A percentile compares a stretch with the other conserved stretches of the same genome.
Evolutionary conservation across 495 filamentous ascomycete species (phyloP).

Genomic region (Penicillium alfredii): DNA sequence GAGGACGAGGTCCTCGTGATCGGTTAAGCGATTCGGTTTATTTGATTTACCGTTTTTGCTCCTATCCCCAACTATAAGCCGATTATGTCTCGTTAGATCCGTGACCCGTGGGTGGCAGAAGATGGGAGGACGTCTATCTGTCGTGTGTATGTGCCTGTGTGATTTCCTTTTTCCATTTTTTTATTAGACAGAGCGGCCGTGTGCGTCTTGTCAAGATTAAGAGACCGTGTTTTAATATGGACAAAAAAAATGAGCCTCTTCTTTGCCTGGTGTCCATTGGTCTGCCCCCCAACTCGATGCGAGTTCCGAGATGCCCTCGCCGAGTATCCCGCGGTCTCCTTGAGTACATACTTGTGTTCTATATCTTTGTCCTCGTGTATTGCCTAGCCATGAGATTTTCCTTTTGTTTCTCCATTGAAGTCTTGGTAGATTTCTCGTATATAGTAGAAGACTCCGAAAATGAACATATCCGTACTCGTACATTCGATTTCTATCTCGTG

Average conservation of each 20-base stretch:
- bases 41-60: too few species aligned
- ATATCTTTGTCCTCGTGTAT: conserved; percentile 28
- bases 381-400: conserved; percentile 31
- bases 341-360: conserved; percentile 31
- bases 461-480: too few species aligned
- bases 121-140: conserved; percentile 19
- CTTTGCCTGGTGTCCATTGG: too few species aligned
- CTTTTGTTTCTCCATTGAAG: too few species aligned
- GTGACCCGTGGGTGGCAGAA: conserved; percentile 15
- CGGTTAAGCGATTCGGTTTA: conserved; percentile 49
- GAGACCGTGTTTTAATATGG: conserved; percentile 46
- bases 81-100: too few species aligned
- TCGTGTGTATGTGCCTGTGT: conserved; percentile 30
- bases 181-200: conserved; percentile 41
- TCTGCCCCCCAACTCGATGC: too few species aligned
- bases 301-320: too few species aligned
- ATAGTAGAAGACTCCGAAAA: too few species aligned
- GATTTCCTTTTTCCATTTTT: conserved; percentile 21
- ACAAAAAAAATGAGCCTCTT: conserved; percentile 39
- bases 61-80: too few species aligned
- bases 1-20: conserved; percentile 74
- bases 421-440: too few species aligned
- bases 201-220: conserved; percentile 43
- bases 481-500: not conserved
- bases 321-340: conserved; percentile 17